Evolutionary conservation across 352 stramenopile species (phyloP).

Genomic region (Lagenidium giganteum): DNA sequence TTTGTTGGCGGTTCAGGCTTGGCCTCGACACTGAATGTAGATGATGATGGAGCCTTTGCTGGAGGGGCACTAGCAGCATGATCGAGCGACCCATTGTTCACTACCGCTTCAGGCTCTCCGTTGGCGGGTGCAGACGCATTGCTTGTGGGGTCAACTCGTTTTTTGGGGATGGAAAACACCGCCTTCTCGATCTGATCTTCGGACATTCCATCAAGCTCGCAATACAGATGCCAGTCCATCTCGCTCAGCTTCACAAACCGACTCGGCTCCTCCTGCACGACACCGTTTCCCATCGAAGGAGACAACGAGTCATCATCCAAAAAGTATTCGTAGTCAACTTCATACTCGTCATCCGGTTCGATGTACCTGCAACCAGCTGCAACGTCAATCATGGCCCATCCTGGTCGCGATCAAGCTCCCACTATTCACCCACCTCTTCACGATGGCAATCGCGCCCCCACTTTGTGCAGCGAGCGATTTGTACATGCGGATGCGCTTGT

Average conservation of each 20-base stretch:
- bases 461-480: conserved; percentile 47
- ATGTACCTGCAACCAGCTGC: conserved; percentile 20
- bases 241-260: conserved; percentile 22
- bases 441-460: conserved; percentile 42
- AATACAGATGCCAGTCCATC: conserved; percentile 71
- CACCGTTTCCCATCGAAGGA: too few species aligned
- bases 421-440: conserved; percentile 30
- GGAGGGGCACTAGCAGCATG: conserved; percentile 2
- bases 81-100: neutral
- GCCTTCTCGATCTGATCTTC: conserved; percentile 46
- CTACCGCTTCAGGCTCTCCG: neutral
- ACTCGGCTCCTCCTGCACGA: too few species aligned
- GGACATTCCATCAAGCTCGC: conserved; percentile 37
- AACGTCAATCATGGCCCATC: too few species aligned
- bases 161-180: conserved; percentile 83
- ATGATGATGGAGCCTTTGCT: conserved; percentile 10
- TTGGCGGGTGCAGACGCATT: neutral
- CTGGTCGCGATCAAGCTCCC: too few species aligned
- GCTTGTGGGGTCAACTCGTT: conserved; percentile 21
- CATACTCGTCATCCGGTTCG: conserved; percentile 33
- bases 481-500: conserved; percentile 62
- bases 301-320: too few species aligned
- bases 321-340: conserved; percentile 57
- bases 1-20: too few species aligned
- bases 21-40: conserved; percentile 9